Evolutionary conservation across 805 yeast genomes (phyloP).

Genomic region (Candida railenensis): DNA sequence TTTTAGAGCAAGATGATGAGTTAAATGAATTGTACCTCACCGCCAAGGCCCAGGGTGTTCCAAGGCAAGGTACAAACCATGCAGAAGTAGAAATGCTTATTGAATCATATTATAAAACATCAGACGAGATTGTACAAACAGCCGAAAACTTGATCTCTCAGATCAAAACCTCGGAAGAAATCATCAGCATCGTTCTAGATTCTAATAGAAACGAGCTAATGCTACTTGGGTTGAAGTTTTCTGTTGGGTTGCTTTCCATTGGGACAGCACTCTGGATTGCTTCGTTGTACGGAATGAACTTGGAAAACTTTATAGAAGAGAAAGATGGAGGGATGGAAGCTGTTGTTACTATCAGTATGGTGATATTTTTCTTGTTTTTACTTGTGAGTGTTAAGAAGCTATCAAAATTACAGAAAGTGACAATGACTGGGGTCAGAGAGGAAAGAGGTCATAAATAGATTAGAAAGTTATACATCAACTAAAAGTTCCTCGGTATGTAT

Average conservation of each 20-base stretch:
- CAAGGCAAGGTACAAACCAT: constrained; percentile 61
- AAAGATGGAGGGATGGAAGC: constrained; percentile 63
- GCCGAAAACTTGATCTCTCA: constrained; percentile 76
- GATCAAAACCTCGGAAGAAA: constrained; percentile 90
- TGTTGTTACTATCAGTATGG: constrained; percentile 45
- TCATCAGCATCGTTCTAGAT: constrained; percentile 87
- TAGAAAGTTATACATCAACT: not conserved
- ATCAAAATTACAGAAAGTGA: constrained; percentile 67
- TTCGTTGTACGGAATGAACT: constrained; percentile 93
- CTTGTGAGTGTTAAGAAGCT: constrained; percentile 60
- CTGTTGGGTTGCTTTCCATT: constrained; percentile 78
- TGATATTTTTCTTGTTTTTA: constrained; percentile 43
- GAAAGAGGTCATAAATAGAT: constrained; percentile 1
- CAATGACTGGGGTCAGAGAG: constrained; percentile 48
- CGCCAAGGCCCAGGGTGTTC: constrained; percentile 46
- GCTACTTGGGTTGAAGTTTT: constrained; percentile 80
- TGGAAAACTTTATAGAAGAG: constrained; percentile 90
- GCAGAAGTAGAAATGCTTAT: constrained; percentile 86
- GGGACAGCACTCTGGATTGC: constrained; percentile 81
- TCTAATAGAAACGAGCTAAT: constrained; percentile 91
- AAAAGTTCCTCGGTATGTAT: not conserved
- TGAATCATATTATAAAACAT: constrained; percentile 86
- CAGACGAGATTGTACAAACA: constrained; percentile 92
- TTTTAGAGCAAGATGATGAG: constrained; percentile 85
- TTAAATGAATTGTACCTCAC: constrained; percentile 78